Evolutionary conservation across 108 stramenopile genomes (phyloP).

Genomic region (Poteriospumella lacustris): DNA sequence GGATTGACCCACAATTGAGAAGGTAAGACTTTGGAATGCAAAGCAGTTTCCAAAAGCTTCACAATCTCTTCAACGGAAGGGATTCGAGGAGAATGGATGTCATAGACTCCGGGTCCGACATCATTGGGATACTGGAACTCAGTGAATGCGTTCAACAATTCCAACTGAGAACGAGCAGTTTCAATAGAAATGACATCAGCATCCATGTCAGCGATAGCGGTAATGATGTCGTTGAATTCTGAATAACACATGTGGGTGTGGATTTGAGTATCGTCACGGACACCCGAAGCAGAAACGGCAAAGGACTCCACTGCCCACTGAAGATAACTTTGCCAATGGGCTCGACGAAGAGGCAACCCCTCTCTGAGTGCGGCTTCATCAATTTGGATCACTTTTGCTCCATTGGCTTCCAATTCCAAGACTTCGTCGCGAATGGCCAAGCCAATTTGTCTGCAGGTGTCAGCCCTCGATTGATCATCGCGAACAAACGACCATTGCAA

Average conservation of each 20-base stretch:
- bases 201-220: slow-evolving; percentile 62
- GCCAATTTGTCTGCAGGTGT: no score
- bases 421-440: slow-evolving; percentile 58
- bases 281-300: slow-evolving; percentile 56
- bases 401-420: slow-evolving; percentile 57
- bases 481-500: slow-evolving; percentile 72
- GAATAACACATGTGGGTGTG: slow-evolving; percentile 75
- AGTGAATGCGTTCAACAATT: slow-evolving; percentile 51
- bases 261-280: slow-evolving; percentile 57
- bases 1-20: slow-evolving; percentile 58
- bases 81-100: slow-evolving; percentile 65
- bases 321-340: slow-evolving; percentile 48
- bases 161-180: slow-evolving; percentile 61
- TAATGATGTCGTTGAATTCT: slow-evolving; percentile 64
- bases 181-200: slow-evolving; percentile 68
- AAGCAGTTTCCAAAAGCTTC: slow-evolving; percentile 43
- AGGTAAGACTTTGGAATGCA: slow-evolving; percentile 38
- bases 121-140: slow-evolving; percentile 54
- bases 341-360: slow-evolving; percentile 56
- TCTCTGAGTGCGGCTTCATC: slow-evolving; percentile 67
- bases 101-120: slow-evolving; percentile 63
- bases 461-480: slow-evolving; percentile 49
- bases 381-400: slow-evolving; percentile 56
- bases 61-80: slow-evolving; percentile 50
- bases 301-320: slow-evolving; percentile 62